Conservation (phyloP, 805 yeast genomes). For the Candida sakaeoensis region DNA sequence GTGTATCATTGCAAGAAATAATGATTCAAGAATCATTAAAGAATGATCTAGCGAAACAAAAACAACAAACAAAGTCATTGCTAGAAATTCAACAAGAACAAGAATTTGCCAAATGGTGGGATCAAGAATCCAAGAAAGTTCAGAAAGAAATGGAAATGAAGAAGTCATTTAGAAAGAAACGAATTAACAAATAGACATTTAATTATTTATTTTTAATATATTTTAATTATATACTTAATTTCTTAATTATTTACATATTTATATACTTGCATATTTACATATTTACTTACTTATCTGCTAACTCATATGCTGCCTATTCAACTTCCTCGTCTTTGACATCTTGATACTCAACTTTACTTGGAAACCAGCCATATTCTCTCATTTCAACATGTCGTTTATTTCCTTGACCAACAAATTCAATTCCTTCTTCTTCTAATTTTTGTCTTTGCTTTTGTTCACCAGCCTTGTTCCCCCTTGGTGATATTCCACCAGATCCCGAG, state of each 20-base stretch:
- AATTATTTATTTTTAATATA: too few relatives aligned
- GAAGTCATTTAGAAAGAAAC: background rate
- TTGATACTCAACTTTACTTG: conserved; percentile 37
- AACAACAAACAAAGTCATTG: conserved; percentile 40
- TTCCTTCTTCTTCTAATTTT: conserved; percentile 45
- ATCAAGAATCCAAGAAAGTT: conserved; percentile 64
- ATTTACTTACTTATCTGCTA: too few relatives aligned
- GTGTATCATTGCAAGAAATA: conserved; percentile 40
- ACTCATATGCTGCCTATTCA: too few relatives aligned
- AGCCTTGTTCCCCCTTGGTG: conserved; percentile 43
- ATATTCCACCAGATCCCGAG: conserved; percentile 58
- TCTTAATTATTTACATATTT: too few relatives aligned
- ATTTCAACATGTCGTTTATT: conserved; percentile 36
- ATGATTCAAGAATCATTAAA: conserved; percentile 45
- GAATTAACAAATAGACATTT: background rate
- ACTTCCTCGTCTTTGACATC: conserved; percentile 7
- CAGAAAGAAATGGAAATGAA: conserved; percentile 37
- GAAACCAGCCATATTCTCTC: conserved; percentile 66
- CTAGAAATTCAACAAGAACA: conserved; percentile 78
- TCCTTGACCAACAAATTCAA: conserved; percentile 27
- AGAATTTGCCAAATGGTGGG: conserved; percentile 88
- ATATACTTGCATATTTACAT: background rate
- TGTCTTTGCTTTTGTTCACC: conserved; percentile 47
- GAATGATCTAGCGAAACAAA: conserved; percentile 27
- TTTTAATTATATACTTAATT: too few relatives aligned